Evolutionary conservation across 176 grass and related monocot genomes (phyloP).

Genomic region (Oryza meridionalis): DNA sequence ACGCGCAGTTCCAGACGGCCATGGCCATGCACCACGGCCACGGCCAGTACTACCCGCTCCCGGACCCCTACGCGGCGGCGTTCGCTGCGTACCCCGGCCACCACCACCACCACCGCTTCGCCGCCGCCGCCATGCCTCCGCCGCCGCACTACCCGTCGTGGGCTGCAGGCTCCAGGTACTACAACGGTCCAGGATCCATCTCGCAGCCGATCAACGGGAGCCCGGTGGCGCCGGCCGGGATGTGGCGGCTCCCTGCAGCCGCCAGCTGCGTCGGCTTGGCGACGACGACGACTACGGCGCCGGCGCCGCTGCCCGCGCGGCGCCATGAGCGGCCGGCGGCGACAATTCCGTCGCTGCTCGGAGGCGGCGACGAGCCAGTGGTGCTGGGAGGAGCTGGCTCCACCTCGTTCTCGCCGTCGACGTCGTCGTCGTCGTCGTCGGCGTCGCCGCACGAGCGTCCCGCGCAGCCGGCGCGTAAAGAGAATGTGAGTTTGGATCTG

Average conservation of each 20-base stretch:
- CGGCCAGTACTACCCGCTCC: slow-evolving; percentile 41
- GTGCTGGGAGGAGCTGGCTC: slow-evolving; percentile 26
- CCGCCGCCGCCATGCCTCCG: slow-evolving; percentile 25
- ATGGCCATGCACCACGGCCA: slow-evolving; percentile 53
- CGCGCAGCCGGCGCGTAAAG: slow-evolving; percentile 39
- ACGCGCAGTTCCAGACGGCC: slow-evolving; percentile 70
- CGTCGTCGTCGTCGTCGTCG: slow-evolving; percentile 45
- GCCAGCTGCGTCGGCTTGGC: slow-evolving; percentile 11
- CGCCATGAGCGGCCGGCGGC: slow-evolving; percentile 30
- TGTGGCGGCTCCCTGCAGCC: slow-evolving; percentile 42
- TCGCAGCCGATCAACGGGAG: slow-evolving; percentile 70
- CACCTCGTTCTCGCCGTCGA: slow-evolving; percentile 48
- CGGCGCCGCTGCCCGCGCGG: not conserved
- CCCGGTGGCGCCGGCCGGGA: slow-evolving; percentile 42
- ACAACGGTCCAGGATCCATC: slow-evolving; percentile 58
- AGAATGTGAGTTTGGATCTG: slow-evolving; percentile 86
- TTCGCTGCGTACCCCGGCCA: slow-evolving; percentile 35
- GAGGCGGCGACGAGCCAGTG: slow-evolving; percentile 42
- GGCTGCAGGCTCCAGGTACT: slow-evolving; percentile 40
- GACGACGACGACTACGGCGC: not conserved
- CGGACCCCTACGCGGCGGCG: slow-evolving; percentile 37
- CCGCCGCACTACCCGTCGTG: slow-evolving; percentile 77
- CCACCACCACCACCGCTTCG: slow-evolving; percentile 42
- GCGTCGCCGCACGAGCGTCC: slow-evolving; percentile 38
- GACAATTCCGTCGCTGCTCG: not conserved